Percentiles rank a stretch among this genome's conserved stretches.
phyloP scores from a whole-genome alignment of 176 grass and related monocot genomes.

The Lolium rigidum region DNA sequence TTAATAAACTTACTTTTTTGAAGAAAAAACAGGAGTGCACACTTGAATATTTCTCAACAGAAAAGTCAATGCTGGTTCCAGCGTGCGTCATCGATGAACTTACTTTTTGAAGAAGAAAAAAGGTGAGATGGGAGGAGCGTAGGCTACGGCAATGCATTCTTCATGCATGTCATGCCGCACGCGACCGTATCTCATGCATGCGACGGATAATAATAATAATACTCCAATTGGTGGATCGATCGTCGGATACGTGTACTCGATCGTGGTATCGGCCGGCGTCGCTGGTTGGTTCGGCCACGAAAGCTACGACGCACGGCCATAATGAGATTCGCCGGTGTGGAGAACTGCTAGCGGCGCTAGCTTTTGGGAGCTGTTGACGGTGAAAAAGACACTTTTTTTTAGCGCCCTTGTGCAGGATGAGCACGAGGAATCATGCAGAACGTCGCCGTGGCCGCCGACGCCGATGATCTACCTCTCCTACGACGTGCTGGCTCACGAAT shows the following conservation, averaged over 20 bases:
- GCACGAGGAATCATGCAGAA: constrained; percentile 52
- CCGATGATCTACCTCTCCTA: constrained; percentile 6
- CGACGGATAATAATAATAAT: neutral
- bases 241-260: neutral
- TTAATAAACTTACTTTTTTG: too few relatives aligned
- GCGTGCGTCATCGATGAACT: neutral
- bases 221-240: neutral
- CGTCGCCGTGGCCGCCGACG: constrained; percentile 16
- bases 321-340: constrained; percentile 48
- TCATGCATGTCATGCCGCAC: neutral
- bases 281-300: neutral
- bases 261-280: neutral
- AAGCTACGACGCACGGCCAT: neutral
- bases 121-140: neutral
- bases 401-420: constrained; percentile 24
- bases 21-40: too few relatives aligned
- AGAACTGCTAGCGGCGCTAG: neutral
- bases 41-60: neutral
- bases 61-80: neutral
- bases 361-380: constrained; percentile 35
- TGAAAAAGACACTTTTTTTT: constrained; percentile 54
- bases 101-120: neutral
- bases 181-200: constrained; percentile 14
- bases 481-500: neutral
- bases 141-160: neutral